Conservation (phyloP, 2,329 filamentous ascomycete species). For the Myotisia sp. region DNA sequence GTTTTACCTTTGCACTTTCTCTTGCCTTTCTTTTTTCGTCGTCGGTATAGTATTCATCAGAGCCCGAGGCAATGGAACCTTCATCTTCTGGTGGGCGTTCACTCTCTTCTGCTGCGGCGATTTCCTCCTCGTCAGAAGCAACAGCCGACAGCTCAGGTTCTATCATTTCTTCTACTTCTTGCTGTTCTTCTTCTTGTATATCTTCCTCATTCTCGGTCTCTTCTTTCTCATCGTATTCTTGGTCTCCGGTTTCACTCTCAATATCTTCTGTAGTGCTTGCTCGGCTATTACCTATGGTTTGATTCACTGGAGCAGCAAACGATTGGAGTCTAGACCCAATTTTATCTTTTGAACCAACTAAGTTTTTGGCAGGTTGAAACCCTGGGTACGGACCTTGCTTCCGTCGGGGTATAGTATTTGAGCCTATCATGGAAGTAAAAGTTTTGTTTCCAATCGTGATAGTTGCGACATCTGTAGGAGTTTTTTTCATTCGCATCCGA, state of each 20-base stretch:
- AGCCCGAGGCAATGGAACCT: constrained; percentile 5
- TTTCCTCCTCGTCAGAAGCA: constrained; percentile 14
- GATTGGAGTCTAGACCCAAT: constrained; percentile 35
- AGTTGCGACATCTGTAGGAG: constrained; percentile 51
- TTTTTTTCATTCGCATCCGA: constrained; percentile 49
- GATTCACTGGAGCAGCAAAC: constrained; percentile 43
- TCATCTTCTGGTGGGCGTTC: neutral
- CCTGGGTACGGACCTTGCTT: constrained; percentile 13
- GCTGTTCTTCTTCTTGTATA: constrained; percentile 12
- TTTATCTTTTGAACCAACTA: constrained; percentile 18
- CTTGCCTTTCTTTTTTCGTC: constrained; percentile 41
- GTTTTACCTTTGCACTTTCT: constrained; percentile 28
- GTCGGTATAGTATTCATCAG: constrained; percentile 35
- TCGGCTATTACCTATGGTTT: constrained; percentile 15
- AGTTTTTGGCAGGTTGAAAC: neutral
- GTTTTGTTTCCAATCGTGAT: constrained; percentile 61
- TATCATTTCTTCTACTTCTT: too few species aligned
- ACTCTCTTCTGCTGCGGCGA: constrained; percentile 5
- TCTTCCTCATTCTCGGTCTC: constrained; percentile 17
- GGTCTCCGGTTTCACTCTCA: constrained; percentile 14
- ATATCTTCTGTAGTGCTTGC: constrained; percentile 7
- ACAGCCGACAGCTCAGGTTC: too few species aligned
- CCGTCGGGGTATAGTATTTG: constrained; percentile 29
- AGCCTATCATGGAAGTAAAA: constrained; percentile 51
- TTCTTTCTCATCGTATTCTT: constrained; percentile 19